These are phyloP conservation scores for Plenodomus biglobosus DNA, from an alignment of 2,329 filamentous ascomycete genomes.

Conservation along the genomic window DNA sequence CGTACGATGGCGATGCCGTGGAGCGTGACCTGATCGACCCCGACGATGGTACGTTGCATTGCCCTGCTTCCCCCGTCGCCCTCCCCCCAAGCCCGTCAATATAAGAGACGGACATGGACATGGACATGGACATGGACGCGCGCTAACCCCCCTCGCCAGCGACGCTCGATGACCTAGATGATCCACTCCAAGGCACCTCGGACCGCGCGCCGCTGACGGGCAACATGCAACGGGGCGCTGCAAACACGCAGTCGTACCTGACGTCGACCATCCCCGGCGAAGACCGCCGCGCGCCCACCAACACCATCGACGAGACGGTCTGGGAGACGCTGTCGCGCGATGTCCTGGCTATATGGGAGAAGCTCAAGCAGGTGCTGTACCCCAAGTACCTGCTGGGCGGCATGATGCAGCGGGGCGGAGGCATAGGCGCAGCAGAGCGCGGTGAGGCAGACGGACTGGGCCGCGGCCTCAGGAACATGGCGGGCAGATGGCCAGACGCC, in stretches of 20 bases:
- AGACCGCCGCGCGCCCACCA: conserved; percentile 83
- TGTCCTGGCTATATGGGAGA: conserved; percentile 90
- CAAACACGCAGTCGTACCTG: conserved; percentile 75
- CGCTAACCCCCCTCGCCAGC: conserved; percentile 53
- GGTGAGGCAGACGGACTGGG: conserved; percentile 52
- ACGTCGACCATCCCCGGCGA: conserved; percentile 90
- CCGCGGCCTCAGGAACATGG: conserved; percentile 55
- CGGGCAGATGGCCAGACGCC: conserved; percentile 68
- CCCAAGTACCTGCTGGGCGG: conserved; percentile 86
- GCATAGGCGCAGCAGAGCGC: conserved; percentile 59
- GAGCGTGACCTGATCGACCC: conserved; percentile 57
- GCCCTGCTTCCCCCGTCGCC: conserved; percentile 5
- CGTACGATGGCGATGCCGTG: conserved; percentile 50
- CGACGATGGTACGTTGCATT: conserved; percentile 51
- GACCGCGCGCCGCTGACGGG: conserved; percentile 80
- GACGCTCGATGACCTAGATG: conserved; percentile 89
- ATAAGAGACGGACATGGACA: background rate
- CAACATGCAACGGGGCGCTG: conserved; percentile 65
- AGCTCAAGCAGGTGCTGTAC: conserved; percentile 96
- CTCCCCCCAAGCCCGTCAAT: no score
- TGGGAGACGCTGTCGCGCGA: conserved; percentile 97
- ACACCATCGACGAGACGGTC: conserved; percentile 95
- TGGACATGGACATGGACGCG: background rate
- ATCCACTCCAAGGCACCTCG: conserved; percentile 70
- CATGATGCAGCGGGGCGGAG: conserved; percentile 61